Conservation (phyloP, 108 stramenopile genomes). For the Skeletonema marinoi region DNA sequence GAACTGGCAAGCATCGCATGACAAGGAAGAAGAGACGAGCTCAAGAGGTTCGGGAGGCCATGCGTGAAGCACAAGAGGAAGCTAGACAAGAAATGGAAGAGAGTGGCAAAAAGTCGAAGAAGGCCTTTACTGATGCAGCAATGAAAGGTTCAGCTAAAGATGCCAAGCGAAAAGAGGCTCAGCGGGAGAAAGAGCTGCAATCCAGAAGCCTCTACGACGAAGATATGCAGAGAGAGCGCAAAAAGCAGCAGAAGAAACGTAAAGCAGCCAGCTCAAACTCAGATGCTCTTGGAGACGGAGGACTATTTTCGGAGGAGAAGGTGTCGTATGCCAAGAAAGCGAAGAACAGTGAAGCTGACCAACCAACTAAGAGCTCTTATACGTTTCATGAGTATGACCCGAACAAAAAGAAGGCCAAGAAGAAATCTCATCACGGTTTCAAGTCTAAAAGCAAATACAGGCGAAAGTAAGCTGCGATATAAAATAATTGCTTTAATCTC, state of each 20-base stretch:
- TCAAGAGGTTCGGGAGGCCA: constrained; percentile 61
- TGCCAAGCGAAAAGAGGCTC: constrained; percentile 39
- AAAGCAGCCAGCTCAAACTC: constrained; percentile 35
- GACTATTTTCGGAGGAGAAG: constrained; percentile 78
- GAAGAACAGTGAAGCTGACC: constrained; percentile 39
- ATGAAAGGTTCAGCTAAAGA: constrained; percentile 63
- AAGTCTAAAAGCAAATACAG: constrained; percentile 79
- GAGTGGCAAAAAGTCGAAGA: constrained; percentile 48
- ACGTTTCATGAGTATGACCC: constrained; percentile 66
- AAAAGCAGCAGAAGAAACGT: constrained; percentile 49
- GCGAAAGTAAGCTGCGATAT: constrained; percentile 32
- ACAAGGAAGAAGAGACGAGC: constrained; percentile 87
- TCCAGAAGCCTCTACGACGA: constrained; percentile 46
- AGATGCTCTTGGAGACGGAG: constrained; percentile 79
- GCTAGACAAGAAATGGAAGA: constrained; percentile 45
- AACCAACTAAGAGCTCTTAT: constrained; percentile 46
- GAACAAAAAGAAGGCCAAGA: constrained; percentile 58
- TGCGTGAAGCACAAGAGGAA: constrained; percentile 49
- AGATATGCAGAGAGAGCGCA: constrained; percentile 34
- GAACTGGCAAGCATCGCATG: constrained; percentile 86
- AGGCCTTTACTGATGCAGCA: constrained; percentile 37
- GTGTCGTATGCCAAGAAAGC: constrained; percentile 64
- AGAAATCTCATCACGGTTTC: constrained; percentile 66
- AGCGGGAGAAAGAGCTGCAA: constrained; percentile 42
- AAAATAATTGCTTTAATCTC: too few species aligned